These are phyloP conservation scores for Antarctomyces pellizariae DNA, from an alignment of 495 filamentous ascomycete species.

Conservation along the genomic window DNA sequence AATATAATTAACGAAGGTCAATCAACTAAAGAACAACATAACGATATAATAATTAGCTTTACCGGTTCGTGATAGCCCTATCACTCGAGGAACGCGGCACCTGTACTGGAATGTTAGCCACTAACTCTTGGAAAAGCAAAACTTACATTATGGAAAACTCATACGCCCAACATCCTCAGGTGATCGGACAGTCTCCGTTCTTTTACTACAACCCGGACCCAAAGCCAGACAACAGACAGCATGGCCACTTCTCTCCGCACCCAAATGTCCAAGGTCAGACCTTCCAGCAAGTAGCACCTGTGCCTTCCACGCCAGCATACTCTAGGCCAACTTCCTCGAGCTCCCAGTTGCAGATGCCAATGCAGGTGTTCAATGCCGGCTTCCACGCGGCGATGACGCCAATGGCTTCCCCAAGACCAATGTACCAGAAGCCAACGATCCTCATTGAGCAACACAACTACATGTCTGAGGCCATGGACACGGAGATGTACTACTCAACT, in stretches of 20 bases:
- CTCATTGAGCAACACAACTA: constrained; percentile 50
- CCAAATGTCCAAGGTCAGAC: constrained; percentile 25
- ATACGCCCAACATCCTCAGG: constrained; percentile 22
- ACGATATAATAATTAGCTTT: too few species aligned
- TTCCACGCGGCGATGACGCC: constrained; percentile 41
- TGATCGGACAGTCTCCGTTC: constrained; percentile 60
- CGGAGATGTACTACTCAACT: constrained; percentile 44
- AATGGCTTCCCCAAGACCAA: constrained; percentile 54
- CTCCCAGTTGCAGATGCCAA: constrained; percentile 32
- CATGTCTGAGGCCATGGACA: constrained; percentile 46
- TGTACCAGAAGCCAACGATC: constrained; percentile 52
- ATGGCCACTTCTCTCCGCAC: constrained; percentile 63
- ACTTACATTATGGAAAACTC: constrained; percentile 2
- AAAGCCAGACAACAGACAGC: constrained; percentile 49
- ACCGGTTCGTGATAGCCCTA: too few species aligned
- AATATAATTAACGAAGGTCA: too few species aligned
- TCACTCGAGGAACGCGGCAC: too few species aligned
- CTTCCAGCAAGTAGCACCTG: constrained; percentile 19
- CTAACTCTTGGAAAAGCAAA: too few species aligned
- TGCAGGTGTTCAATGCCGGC: constrained; percentile 33
- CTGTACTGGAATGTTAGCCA: too few species aligned
- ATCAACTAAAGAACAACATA: too few species aligned
- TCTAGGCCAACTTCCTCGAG: constrained; percentile 43
- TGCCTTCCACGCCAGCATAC: constrained; percentile 48
- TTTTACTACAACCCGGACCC: constrained; percentile 79